Evolutionary conservation across 1,284 basidiomycete genomes (phyloP).

Genomic region (Moniliophthora roreri): DNA sequence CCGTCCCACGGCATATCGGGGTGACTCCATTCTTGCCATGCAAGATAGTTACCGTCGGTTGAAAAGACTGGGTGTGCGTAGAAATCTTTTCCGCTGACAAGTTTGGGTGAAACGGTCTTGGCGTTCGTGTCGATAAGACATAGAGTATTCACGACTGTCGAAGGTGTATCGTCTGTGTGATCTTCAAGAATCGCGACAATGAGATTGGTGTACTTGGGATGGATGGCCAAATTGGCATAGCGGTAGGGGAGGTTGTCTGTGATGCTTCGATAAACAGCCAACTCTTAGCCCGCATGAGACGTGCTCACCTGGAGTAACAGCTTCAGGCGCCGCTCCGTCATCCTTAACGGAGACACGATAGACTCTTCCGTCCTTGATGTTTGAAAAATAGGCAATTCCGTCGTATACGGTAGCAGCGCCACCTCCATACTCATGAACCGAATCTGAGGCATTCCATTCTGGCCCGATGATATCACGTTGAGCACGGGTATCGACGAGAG

Average conservation of each 20-base stretch:
- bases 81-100: constrained; percentile 65
- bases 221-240: constrained; percentile 54
- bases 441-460: constrained; percentile 46
- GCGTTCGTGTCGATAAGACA: constrained; percentile 50
- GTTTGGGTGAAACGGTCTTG: constrained; percentile 35
- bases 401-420: constrained; percentile 50
- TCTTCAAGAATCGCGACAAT: constrained; percentile 66
- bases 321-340: constrained; percentile 37
- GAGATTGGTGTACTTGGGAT: constrained; percentile 44
- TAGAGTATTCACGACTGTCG: constrained; percentile 56
- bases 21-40: constrained; percentile 74
- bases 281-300: not conserved
- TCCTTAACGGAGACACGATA: constrained; percentile 40
- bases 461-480: constrained; percentile 49
- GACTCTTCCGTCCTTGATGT: constrained; percentile 46
- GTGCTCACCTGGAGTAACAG: constrained; percentile 61
- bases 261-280: not conserved
- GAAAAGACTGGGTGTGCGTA: constrained; percentile 66
- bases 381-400: constrained; percentile 56
- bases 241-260: constrained; percentile 51
- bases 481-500: constrained; percentile 50
- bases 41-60: constrained; percentile 62
- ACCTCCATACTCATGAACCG: constrained; percentile 63
- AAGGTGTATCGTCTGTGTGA: constrained; percentile 59
- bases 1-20: constrained; percentile 87